Base-by-base conservation (phyloP, 1,284 basidiomycete species). In the Cystobasidium sp. region DNA sequence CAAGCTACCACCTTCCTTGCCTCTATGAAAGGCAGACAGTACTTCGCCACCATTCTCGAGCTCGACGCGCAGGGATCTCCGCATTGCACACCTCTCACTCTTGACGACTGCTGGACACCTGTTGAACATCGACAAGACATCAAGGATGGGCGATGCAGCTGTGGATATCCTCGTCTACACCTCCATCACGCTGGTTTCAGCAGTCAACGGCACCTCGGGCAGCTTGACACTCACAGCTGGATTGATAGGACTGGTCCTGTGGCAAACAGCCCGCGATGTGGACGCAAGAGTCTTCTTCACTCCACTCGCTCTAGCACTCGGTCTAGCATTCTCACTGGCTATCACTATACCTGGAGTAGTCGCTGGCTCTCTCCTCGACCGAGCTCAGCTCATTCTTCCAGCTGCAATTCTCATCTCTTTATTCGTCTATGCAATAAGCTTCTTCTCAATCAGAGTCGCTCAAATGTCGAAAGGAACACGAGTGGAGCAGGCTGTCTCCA, bases 181-280 rank as follows among this genome's bases (percentile, higher is more conserved):
- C n/a, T n/a, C 51, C 1, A 31, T 66, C 10, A 49, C 44, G 5
- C 20, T 24, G 37, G 8, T 66, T 14, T 37, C 64, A 52, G 64
- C 64, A 37, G n/a, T 53, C 51, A 53, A 66, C 22, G 64, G 64
- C 10, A 47, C 64, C 43, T 66, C 64, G 16, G 51, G n/a, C 9
- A 52, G 47, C 22, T 24, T 66, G 47, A 47, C 64, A 1, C n/a
- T 47, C 5, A 53, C 64, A 6, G 64, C 43, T 6, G 64, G 7
- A 5, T 9, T 66, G 22, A 41, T 66, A 14, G 51, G 41, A 22
- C 49, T 66, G 5, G 6, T 66, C 8, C 20, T 66, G 31, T 52
- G 47, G 39, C 64, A 53, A 53, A 53, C 64, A 9, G 37, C 51
- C 4, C 31, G 39, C 24, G 64, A 66, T 31, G 9, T 66, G 7